Percentiles rank a stretch among this genome's conserved stretches.
Evolutionary conservation across 495 filamentous ascomycete genomes (phyloP).

Genomic region (Xylaria telfairii): DNA sequence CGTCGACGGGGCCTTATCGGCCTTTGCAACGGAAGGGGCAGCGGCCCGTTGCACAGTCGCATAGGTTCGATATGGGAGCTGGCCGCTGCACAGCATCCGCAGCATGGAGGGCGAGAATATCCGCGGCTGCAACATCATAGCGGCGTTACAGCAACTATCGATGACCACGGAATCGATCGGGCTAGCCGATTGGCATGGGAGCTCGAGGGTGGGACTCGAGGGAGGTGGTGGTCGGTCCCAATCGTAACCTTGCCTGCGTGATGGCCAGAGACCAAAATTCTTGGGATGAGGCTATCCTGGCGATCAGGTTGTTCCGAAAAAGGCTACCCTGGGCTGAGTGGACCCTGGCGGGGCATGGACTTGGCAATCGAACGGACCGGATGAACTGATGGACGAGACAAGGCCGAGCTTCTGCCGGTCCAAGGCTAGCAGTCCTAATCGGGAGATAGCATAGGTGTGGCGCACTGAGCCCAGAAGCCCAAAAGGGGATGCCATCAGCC

Average conservation of each 20-base stretch:
- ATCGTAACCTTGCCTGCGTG: slow-evolving; percentile 23
- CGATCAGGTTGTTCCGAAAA: slow-evolving; percentile 37
- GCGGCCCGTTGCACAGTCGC: slow-evolving; percentile 58
- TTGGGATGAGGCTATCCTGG: slow-evolving; percentile 38
- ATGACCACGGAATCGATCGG: slow-evolving; percentile 20
- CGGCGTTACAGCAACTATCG: slow-evolving; percentile 26
- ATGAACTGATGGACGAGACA: slow-evolving; percentile 9
- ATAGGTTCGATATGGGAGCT: slow-evolving; percentile 61
- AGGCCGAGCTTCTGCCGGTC: background rate
- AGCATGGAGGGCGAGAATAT: slow-evolving; percentile 58
- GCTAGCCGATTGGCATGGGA: slow-evolving; percentile 6
- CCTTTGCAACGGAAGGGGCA: slow-evolving; percentile 37
- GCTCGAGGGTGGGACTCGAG: slow-evolving; percentile 15
- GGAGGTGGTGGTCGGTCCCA: slow-evolving; percentile 18
- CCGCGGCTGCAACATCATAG: slow-evolving; percentile 70
- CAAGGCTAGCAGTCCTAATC: background rate
- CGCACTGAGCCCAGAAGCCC: slow-evolving; percentile 19
- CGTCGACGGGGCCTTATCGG: slow-evolving; percentile 35
- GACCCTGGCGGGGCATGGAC: background rate
- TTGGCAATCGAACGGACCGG: background rate
- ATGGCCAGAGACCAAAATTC: slow-evolving; percentile 27
- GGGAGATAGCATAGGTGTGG: background rate
- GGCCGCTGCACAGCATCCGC: slow-evolving; percentile 47
- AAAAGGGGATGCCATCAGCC: background rate
- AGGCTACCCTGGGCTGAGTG: slow-evolving; percentile 23